phyloP scores from a whole-genome alignment of 768 basidiomycete genomes.

The Calocybe indica region DNA sequence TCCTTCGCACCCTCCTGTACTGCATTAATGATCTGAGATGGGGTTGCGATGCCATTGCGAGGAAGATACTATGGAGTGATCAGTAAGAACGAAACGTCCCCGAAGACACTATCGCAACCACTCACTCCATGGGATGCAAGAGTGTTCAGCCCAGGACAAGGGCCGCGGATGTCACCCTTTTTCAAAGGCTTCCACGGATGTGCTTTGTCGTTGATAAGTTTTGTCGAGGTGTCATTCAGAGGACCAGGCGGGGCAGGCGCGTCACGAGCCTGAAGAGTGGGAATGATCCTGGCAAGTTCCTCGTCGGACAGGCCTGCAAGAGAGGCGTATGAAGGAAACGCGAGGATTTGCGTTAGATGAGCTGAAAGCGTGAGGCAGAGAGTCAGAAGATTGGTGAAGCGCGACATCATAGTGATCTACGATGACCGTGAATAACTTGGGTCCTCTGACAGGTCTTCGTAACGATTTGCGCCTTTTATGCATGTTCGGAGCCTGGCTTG shows the following conservation, averaged over 20 bases:
- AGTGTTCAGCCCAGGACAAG: constrained; percentile 18
- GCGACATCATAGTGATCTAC: too few species aligned
- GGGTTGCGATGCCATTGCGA: not conserved
- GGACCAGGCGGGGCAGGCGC: constrained; percentile 1
- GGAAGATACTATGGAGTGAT: not conserved
- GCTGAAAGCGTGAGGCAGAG: too few species aligned
- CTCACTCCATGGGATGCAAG: constrained; percentile 18
- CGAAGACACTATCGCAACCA: not conserved
- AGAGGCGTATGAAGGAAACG: constrained; percentile 16
- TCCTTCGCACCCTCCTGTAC: too few species aligned
- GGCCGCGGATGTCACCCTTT: constrained; percentile 15
- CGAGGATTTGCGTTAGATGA: too few species aligned
- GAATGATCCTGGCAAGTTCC: constrained; percentile 11
- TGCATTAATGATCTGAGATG: too few species aligned
- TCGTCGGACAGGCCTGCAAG: constrained; percentile 18
- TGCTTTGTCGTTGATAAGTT: constrained; percentile 16
- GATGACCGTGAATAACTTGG: too few species aligned
- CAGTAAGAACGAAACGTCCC: too few species aligned
- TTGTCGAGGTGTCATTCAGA: constrained; percentile 14
- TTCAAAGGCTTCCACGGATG: constrained; percentile 16
- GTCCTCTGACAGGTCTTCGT: too few species aligned
- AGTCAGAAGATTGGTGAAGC: too few species aligned
- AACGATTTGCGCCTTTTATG: too few species aligned
- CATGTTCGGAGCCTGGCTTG: too few species aligned
- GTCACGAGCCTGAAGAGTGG: constrained; percentile 4